Percentiles rank a stretch among this genome's conserved stretches.
phyloP scores from a whole-genome alignment of 805 yeast genomes.

The Lachancea dasiensis region DNA sequence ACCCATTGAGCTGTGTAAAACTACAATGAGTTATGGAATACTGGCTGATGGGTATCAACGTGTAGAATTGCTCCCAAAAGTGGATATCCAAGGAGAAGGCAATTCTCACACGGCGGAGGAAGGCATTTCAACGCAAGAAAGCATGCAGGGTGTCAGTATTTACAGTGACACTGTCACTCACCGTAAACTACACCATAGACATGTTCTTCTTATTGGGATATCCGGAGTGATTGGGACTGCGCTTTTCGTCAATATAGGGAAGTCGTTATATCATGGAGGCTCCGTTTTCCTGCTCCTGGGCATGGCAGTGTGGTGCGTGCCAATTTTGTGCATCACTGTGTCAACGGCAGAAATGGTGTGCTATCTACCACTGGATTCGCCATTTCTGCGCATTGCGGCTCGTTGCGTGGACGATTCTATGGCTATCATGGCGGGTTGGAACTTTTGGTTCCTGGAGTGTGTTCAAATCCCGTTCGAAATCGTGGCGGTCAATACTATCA shows the following conservation, averaged over 20 bases:
- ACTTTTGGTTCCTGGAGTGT: conserved; percentile 70
- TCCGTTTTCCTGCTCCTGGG: conserved; percentile 63
- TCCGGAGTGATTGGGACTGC: conserved; percentile 85
- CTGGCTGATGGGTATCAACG: too few relatives aligned
- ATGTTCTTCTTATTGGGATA: conserved; percentile 70
- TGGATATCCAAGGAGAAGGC: too few relatives aligned
- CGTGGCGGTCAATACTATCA: conserved; percentile 69
- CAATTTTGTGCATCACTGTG: conserved; percentile 60
- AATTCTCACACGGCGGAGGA: too few relatives aligned
- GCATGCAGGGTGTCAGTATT: too few relatives aligned
- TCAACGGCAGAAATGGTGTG: conserved; percentile 77
- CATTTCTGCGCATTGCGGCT: conserved; percentile 69
- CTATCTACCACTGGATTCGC: conserved; percentile 69
- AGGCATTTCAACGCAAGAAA: not conserved
- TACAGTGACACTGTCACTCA: conserved; percentile 27
- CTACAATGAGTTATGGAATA: too few relatives aligned
- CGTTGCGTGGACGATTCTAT: conserved; percentile 70
- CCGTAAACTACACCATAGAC: conserved; percentile 56
- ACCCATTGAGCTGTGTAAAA: too few relatives aligned
- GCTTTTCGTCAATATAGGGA: conserved; percentile 66
- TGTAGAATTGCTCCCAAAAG: too few relatives aligned
- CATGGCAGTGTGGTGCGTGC: conserved; percentile 62
- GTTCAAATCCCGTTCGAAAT: conserved; percentile 80
- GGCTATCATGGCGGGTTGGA: conserved; percentile 74
- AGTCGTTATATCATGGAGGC: conserved; percentile 59